Conservation (phyloP, 2,329 filamentous ascomycete genomes). For the Claviceps fusiformis region DNA sequence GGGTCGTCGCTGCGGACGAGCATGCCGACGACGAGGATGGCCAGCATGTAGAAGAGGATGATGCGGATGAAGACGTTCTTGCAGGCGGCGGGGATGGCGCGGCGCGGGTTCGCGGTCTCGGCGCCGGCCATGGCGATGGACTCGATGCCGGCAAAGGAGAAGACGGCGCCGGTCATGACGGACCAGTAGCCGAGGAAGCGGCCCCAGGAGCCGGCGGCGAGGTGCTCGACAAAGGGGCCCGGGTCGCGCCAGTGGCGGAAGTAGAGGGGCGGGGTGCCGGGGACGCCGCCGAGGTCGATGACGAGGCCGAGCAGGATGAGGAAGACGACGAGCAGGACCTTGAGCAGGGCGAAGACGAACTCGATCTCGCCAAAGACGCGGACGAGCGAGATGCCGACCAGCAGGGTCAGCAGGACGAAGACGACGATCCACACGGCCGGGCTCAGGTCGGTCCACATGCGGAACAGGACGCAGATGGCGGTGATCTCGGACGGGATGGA, state of each 20-base stretch:
- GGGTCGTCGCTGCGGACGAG: constrained; percentile 47
- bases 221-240: constrained; percentile 52
- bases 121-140: constrained; percentile 48
- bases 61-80: constrained; percentile 45
- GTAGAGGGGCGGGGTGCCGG: constrained; percentile 43
- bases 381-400: constrained; percentile 44
- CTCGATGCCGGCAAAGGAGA: constrained; percentile 54
- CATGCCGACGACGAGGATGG: constrained; percentile 57
- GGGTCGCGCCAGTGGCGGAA: constrained; percentile 59
- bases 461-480: constrained; percentile 47
- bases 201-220: constrained; percentile 44
- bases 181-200: constrained; percentile 54
- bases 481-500: constrained; percentile 47
- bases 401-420: constrained; percentile 38
- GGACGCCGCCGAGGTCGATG: constrained; percentile 48
- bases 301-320: constrained; percentile 49
- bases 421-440: constrained; percentile 34
- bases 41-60: constrained; percentile 47
- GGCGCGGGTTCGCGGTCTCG: constrained; percentile 41
- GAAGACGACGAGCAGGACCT: constrained; percentile 47
- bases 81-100: constrained; percentile 40
- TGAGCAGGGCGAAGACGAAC: constrained; percentile 36
- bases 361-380: constrained; percentile 48
- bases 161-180: constrained; percentile 49
- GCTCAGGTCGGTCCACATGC: constrained; percentile 49